A percentile compares a stretch with the other conserved stretches of the same genome.
phyloP scores from a whole-genome alignment of 768 basidiomycete genomes.

The Collybiopsis confluens region DNA sequence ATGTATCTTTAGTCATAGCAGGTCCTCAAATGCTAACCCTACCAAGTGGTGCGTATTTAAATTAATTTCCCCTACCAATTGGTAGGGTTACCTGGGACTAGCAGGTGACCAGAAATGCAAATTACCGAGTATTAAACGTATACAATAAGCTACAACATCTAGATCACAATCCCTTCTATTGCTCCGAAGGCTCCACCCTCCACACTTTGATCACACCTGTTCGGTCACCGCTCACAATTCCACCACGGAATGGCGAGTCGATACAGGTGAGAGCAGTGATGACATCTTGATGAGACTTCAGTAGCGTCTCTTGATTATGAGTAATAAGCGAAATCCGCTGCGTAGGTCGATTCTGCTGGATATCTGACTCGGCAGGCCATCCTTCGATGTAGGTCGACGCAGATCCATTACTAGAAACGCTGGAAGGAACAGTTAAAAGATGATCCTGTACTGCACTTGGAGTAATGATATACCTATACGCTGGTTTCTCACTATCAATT shows the following conservation, averaged over 20 bases:
- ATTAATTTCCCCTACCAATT: too few species aligned
- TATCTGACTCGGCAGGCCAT: conserved; percentile 44
- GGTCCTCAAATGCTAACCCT: too few species aligned
- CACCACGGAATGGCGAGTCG: conserved; percentile 90
- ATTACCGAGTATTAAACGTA: neutral
- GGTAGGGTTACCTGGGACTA: too few species aligned
- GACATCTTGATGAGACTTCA: conserved; percentile 87
- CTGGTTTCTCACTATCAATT: conserved; percentile 68
- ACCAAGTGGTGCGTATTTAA: too few species aligned
- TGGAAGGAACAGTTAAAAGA: conserved; percentile 12
- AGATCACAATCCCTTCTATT: neutral
- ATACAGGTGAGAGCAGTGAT: conserved; percentile 83
- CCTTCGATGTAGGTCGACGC: conserved; percentile 59
- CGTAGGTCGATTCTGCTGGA: conserved; percentile 61
- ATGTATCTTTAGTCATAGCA: too few species aligned
- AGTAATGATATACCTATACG: conserved; percentile 57
- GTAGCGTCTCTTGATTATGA: conserved; percentile 77
- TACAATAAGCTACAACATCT: neutral
- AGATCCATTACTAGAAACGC: conserved; percentile 36
- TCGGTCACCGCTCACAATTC: conserved; percentile 88
- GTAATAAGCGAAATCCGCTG: conserved; percentile 77
- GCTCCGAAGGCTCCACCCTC: conserved; percentile 51
- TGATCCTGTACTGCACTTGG: neutral
- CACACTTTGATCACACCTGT: conserved; percentile 90
- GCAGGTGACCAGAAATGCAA: too few species aligned